phyloP scores from a whole-genome alignment of 306 rosid species.

The Acacia acuminata region DNA sequence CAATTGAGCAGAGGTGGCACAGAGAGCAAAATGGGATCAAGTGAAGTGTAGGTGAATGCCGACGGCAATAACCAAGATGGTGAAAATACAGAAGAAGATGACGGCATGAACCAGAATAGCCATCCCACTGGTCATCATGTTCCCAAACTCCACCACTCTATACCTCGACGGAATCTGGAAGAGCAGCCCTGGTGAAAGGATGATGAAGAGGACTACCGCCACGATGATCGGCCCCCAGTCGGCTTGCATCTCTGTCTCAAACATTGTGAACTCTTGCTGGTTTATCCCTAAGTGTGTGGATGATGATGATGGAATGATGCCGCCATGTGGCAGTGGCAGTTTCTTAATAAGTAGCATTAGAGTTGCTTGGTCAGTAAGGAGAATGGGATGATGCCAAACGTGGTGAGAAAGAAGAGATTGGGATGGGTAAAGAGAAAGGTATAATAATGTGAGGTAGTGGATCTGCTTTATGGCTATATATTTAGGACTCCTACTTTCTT shows the following conservation, averaged over 20 bases:
- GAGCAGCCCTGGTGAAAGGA: conserved; percentile 86
- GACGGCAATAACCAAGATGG: conserved; percentile 76
- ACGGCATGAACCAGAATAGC: conserved; percentile 90
- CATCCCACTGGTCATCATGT: conserved; percentile 93
- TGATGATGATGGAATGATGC: not conserved
- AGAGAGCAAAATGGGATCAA: conserved; percentile 29
- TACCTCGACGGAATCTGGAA: conserved; percentile 81
- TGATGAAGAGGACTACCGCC: conserved; percentile 79
- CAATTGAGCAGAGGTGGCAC: conserved; percentile 26
- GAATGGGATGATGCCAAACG: conserved; percentile 76
- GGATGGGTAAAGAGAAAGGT: conserved; percentile 65
- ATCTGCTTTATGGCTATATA: conserved; percentile 53
- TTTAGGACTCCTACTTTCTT: conserved; percentile 32
- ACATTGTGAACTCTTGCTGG: not conserved
- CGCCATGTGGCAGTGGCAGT: conserved; percentile 21
- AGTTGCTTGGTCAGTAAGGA: conserved; percentile 81
- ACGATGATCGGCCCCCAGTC: conserved; percentile 96
- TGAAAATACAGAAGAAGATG: conserved; percentile 76
- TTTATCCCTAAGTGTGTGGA: not conserved
- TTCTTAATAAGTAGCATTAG: conserved; percentile 34
- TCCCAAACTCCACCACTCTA: conserved; percentile 87
- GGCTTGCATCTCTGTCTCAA: conserved; percentile 52
- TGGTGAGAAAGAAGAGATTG: conserved; percentile 56
- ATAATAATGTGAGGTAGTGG: conserved; percentile 52
- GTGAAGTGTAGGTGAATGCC: conserved; percentile 86